A percentile compares a stretch with the other conserved stretches of the same genome.
phyloP scores from a whole-genome alignment of 108 stramenopile species.

The Discostella stelligeroides region DNA sequence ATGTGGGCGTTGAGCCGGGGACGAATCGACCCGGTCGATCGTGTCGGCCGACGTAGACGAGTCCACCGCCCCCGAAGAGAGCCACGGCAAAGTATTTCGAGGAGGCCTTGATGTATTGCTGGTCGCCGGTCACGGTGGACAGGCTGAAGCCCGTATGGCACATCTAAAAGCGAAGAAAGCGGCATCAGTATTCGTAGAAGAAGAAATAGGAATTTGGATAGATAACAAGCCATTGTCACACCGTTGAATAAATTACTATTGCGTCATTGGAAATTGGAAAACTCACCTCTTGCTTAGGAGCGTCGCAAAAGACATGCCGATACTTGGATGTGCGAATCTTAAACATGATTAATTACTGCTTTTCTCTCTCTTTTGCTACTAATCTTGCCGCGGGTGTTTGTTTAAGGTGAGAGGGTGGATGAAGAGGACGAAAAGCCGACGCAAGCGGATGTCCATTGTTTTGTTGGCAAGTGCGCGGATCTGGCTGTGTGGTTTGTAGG shows the following conservation, averaged over 20 bases:
- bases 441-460: too few species aligned
- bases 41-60: slow-evolving; percentile 85
- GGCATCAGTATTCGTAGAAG: slow-evolving; percentile 13
- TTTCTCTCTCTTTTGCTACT: too few species aligned
- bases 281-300: slow-evolving; percentile 84
- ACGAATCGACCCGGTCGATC: slow-evolving; percentile 89
- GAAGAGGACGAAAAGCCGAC: too few species aligned
- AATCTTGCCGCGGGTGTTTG: too few species aligned
- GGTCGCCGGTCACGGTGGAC: slow-evolving; percentile 95
- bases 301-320: slow-evolving; percentile 89
- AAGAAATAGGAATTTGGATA: too few species aligned
- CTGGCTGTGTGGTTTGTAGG: too few species aligned
- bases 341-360: slow-evolving; percentile 57
- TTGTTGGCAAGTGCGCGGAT: too few species aligned
- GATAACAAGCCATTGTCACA: too few species aligned
- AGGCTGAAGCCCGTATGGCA: slow-evolving; percentile 87
- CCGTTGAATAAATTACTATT: not conserved
- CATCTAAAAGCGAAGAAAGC: too few species aligned
- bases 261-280: not conserved
- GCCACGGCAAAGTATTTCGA: slow-evolving; percentile 97
- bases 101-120: slow-evolving; percentile 99
- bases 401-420: too few species aligned
- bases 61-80: slow-evolving; percentile 94
- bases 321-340: slow-evolving; percentile 89
- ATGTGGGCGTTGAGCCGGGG: slow-evolving; percentile 70